These are phyloP conservation scores for Wickerhamiella pararugosa DNA, from an alignment of 1,139 yeast species.

Conservation along the genomic window DNA sequence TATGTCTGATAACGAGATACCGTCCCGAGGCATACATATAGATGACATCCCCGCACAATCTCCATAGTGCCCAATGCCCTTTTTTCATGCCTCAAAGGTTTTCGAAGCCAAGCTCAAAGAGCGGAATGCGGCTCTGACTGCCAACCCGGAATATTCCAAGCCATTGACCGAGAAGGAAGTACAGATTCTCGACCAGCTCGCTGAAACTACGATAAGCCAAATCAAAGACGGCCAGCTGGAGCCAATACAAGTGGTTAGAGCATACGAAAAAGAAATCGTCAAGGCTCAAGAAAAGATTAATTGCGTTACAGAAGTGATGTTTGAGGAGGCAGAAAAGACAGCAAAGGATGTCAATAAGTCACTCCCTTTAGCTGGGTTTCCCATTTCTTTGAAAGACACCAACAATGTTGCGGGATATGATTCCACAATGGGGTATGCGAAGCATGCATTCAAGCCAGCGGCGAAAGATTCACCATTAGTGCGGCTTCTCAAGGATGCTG, in stretches of 20 bases:
- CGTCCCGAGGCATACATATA: too few relatives aligned
- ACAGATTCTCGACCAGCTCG: conserved; percentile 19
- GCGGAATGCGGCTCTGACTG: conserved; percentile 23
- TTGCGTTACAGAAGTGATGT: conserved; percentile 27
- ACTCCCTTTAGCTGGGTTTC: conserved; percentile 57
- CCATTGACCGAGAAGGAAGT: conserved; percentile 24
- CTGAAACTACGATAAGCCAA: conserved; percentile 19
- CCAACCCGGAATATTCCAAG: conserved; percentile 21
- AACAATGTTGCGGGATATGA: conserved; percentile 37
- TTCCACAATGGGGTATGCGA: conserved; percentile 36
- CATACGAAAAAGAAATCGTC: conserved; percentile 28
- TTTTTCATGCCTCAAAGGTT: too few relatives aligned
- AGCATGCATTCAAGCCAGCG: conserved; percentile 26
- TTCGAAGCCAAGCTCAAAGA: conserved; percentile 21
- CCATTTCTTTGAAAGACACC: conserved; percentile 44
- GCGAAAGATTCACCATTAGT: conserved; percentile 26
- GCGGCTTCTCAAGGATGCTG: conserved; percentile 28
- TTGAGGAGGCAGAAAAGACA: conserved; percentile 25
- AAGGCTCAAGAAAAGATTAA: conserved; percentile 25
- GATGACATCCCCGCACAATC: too few relatives aligned
- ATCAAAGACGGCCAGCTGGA: conserved; percentile 22
- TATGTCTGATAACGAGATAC: too few relatives aligned
- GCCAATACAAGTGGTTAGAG: conserved; percentile 24
- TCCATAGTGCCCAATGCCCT: too few relatives aligned
- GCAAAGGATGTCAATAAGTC: conserved; percentile 20